Base-by-base conservation (phyloP, 2,329 filamentous ascomycete genomes). In the Akanthomyces lecanii region DNA sequence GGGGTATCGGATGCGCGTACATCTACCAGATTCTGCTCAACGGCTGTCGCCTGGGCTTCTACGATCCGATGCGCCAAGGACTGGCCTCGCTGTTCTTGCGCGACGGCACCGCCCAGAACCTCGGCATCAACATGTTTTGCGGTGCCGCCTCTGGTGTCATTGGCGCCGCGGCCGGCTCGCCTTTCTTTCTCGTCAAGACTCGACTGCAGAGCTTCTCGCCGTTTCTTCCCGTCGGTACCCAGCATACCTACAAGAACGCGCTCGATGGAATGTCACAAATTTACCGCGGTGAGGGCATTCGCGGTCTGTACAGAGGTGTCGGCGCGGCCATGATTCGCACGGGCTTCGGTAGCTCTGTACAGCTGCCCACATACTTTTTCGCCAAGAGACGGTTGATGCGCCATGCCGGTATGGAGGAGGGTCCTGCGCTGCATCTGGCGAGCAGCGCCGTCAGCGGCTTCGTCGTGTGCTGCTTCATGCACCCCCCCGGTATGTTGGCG, bases 101-200 rank as follows among this genome's bases (percentile, higher is more conserved):
- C 65, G 89, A 96, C 74, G 74, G 85, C 38, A 82, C 82, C n/a
- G 84, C 88, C 33, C 95, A 99, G 76, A 94, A 87, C 68, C 84
- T 98, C 63, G 90, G 86, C 42, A 85, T 98, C 77, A 99, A 99
- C 79, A 92, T 99, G 81, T 89, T 97, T 74, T 90, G 92, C 63
- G 95, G 95, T 69, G 95, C 95, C 23, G 81, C 85, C 14, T 97
- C 92, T 3, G 95, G 95, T 61, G 86, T 99, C 66, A 84, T 99
- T 63, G 95, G 95, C 67, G 95, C 94, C 10, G 90, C 90, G n/a
- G 89, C 90, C 25, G 95, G 94, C 45, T 96, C 91, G 61, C 95
- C 95, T 2, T 98, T 99, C 78, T 99, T 99, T 83, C 86, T 99
- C 61, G 90, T 98, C 75, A 99, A 99, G 82, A 99, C 95, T 3